Evolutionary conservation across 192 early-diverging fungal genomes (phyloP).

Genomic region (Geranomyces michiganensis): DNA sequence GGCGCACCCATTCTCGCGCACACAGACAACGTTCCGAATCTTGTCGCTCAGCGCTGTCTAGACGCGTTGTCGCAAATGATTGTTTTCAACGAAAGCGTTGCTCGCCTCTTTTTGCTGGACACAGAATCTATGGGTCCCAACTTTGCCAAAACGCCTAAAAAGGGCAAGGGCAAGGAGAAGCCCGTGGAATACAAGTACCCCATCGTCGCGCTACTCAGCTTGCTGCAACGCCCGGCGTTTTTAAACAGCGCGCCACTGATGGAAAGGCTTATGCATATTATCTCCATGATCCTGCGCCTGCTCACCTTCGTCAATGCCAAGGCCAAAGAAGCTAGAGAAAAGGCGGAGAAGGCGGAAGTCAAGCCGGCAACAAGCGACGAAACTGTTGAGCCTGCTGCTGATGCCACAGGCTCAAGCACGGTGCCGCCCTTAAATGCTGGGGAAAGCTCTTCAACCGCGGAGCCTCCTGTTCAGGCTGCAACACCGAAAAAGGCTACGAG

Average conservation of each 20-base stretch:
- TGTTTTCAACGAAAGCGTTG: conserved; percentile 72
- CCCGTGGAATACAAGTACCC: conserved; percentile 36
- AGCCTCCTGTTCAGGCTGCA: conserved; percentile 11
- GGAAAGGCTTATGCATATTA: conserved; percentile 85
- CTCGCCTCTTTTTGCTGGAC: conserved; percentile 77
- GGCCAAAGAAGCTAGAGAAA: conserved; percentile 12
- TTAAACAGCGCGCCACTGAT: conserved; percentile 77
- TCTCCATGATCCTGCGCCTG: conserved; percentile 78
- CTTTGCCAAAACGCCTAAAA: conserved; percentile 26
- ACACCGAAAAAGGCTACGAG: conserved; percentile 33
- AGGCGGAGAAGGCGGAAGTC: conserved; percentile 18
- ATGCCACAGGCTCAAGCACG: background rate
- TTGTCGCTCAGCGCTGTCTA: conserved; percentile 88
- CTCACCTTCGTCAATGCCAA: conserved; percentile 52
- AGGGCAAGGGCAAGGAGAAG: conserved; percentile 64
- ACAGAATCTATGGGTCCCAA: conserved; percentile 55
- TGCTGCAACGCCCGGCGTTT: conserved; percentile 84
- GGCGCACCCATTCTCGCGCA: background rate
- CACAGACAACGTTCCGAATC: conserved; percentile 74
- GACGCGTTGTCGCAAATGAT: conserved; percentile 83
- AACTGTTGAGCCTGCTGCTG: background rate
- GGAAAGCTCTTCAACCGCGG: conserved; percentile 6
- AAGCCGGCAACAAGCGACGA: background rate
- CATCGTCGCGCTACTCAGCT: conserved; percentile 77
- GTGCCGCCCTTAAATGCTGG: background rate